Percentiles rank a stretch among this genome's conserved stretches.
Conservation (phyloP, 2,329 filamentous ascomycete species). For the Nothophaeocryptopus gaeumannii region DNA sequence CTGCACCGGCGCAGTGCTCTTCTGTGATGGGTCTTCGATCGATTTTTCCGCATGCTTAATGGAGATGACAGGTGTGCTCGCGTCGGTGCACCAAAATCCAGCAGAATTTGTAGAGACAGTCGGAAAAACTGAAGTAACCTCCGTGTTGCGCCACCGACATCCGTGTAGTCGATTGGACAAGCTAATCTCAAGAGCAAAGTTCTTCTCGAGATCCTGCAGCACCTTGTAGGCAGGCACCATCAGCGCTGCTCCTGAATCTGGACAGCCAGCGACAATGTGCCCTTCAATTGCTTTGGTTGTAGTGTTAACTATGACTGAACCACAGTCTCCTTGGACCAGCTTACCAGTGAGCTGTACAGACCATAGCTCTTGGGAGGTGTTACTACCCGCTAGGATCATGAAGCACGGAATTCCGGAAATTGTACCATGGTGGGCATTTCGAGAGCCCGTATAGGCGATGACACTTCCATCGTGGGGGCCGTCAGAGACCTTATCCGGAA, state of each 20-base stretch:
- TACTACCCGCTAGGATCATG: not conserved
- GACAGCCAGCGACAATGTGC: constrained; percentile 7
- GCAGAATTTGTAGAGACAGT: too few relatives aligned
- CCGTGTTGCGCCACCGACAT: too few relatives aligned
- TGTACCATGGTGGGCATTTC: not conserved
- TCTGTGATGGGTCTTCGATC: too few relatives aligned
- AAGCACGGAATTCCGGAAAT: constrained; percentile 5
- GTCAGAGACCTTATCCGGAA: not conserved
- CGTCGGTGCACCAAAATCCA: too few relatives aligned
- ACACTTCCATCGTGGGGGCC: not conserved
- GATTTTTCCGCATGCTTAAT: too few relatives aligned
- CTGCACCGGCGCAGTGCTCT: too few relatives aligned
- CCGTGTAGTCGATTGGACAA: not conserved
- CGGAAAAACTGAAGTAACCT: too few relatives aligned
- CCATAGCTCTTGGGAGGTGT: constrained; percentile 7
- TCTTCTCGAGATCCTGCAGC: constrained; percentile 3
- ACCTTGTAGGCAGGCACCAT: constrained; percentile 11
- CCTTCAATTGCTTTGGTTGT: constrained; percentile 1
- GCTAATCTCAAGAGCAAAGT: constrained; percentile 1
- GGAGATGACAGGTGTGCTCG: too few relatives aligned
- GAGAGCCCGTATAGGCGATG: constrained; percentile 8
- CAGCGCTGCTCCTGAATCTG: constrained; percentile 1
- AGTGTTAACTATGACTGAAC: constrained; percentile 5
- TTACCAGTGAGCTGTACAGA: constrained; percentile 4
- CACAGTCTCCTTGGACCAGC: constrained; percentile 7